Evolutionary conservation across 331 rosid genomes (phyloP).

Genomic region (Dryas integrifolia): DNA sequence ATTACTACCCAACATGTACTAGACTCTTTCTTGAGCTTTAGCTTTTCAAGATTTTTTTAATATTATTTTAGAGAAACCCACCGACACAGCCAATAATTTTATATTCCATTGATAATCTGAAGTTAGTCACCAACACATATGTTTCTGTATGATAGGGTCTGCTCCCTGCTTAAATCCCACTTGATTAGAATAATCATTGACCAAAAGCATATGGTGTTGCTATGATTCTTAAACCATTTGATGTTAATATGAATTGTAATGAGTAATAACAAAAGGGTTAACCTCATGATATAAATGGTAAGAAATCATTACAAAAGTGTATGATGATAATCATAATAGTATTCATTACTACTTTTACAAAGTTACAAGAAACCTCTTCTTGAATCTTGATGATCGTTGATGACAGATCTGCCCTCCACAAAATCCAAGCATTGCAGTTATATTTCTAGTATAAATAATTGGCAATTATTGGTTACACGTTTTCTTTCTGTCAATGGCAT

Average conservation of each 20-base stretch:
- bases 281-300: too few relatives aligned
- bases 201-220: not conserved
- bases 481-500: not conserved
- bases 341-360: not conserved
- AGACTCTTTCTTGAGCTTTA: not conserved
- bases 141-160: not conserved
- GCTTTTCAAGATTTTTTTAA: not conserved
- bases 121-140: not conserved
- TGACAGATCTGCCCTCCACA: not conserved
- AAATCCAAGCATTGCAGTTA: not conserved
- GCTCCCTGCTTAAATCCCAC: not conserved
- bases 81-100: slow-evolving; percentile 3
- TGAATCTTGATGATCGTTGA: not conserved
- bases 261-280: too few relatives aligned
- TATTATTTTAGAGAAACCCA: slow-evolving; percentile 2
- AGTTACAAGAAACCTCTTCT: too few relatives aligned
- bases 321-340: too few relatives aligned
- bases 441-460: not conserved
- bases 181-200: not conserved
- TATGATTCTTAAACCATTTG: too few relatives aligned
- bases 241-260: too few relatives aligned
- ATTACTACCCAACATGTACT: not conserved
- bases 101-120: not conserved
- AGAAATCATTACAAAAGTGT: too few relatives aligned
- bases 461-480: not conserved